Evolutionary conservation across 2,329 filamentous ascomycete species (phyloP).

Genomic region (Aureobasidium sp.): DNA sequence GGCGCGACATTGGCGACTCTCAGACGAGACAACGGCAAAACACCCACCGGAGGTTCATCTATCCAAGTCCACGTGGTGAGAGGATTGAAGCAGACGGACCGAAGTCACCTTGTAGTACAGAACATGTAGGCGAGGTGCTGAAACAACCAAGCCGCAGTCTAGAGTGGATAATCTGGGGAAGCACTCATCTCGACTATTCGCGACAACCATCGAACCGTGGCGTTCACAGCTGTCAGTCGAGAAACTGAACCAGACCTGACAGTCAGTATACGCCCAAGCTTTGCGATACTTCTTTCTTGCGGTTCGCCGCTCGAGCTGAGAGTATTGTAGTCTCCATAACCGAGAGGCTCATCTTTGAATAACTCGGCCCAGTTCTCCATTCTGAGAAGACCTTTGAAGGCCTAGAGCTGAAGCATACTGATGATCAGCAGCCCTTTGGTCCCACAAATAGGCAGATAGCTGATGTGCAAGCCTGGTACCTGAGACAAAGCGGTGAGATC

Average conservation of each 20-base stretch:
- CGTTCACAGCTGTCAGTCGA: not conserved
- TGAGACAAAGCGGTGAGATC: not conserved
- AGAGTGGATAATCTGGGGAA: not conserved
- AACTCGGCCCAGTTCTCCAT: not conserved
- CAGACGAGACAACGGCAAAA: not conserved
- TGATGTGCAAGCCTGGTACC: too few relatives aligned
- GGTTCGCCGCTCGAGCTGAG: not conserved
- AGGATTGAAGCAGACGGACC: not conserved
- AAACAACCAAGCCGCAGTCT: constrained; percentile 1
- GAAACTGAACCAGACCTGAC: not conserved
- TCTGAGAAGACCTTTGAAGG: not conserved
- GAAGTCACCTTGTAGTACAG: not conserved
- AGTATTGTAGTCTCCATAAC: not conserved
- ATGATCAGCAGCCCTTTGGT: not conserved
- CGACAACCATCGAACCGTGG: not conserved
- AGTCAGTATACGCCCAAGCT: not conserved
- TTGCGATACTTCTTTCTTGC: not conserved
- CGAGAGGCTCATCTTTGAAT: not conserved
- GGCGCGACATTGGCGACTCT: not conserved
- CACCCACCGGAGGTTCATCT: constrained; percentile 1
- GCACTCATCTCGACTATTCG: not conserved
- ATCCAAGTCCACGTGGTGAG: not conserved
- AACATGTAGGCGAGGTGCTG: not conserved
- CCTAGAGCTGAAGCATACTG: not conserved
- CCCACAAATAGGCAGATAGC: not conserved